phyloP scores from a whole-genome alignment of 192 early-diverging fungal genomes.

The Rhizoclosmatium globosum region DNA sequence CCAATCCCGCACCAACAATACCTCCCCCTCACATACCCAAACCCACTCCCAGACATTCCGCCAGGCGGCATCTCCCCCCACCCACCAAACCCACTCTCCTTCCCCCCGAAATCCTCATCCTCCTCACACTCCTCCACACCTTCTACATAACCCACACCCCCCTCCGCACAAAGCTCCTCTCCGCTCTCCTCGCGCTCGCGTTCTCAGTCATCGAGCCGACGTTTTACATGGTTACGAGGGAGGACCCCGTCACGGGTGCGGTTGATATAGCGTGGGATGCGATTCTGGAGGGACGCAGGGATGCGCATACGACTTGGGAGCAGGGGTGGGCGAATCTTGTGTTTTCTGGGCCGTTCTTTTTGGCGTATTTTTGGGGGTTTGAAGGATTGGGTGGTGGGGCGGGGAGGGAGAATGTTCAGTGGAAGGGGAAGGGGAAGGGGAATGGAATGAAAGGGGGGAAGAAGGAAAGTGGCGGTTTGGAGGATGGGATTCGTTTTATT shows the following conservation, averaged over 20 bases:
- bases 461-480: not conserved
- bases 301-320: conserved; percentile 22
- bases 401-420: not conserved
- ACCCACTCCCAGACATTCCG: conserved; percentile 21
- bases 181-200: not conserved
- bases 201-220: conserved; percentile 5
- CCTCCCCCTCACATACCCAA: conserved; percentile 13
- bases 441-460: not conserved
- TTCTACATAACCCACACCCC: not conserved
- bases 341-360: conserved; percentile 16
- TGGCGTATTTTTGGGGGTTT: not conserved
- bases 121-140: not conserved
- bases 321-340: conserved; percentile 19
- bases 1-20: not conserved
- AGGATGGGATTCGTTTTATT: not conserved
- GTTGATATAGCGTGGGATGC: conserved; percentile 7
- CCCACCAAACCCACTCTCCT: not conserved
- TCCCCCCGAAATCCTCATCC: not conserved
- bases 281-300: not conserved
- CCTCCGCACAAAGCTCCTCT: conserved; percentile 6
- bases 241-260: conserved; percentile 24
- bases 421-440: not conserved
- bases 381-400: not conserved
- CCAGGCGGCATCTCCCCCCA: conserved; percentile 21
- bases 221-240: conserved; percentile 28